Conservation (phyloP, 2,329 filamentous ascomycete genomes). For the Xylaria sp. region DNA sequence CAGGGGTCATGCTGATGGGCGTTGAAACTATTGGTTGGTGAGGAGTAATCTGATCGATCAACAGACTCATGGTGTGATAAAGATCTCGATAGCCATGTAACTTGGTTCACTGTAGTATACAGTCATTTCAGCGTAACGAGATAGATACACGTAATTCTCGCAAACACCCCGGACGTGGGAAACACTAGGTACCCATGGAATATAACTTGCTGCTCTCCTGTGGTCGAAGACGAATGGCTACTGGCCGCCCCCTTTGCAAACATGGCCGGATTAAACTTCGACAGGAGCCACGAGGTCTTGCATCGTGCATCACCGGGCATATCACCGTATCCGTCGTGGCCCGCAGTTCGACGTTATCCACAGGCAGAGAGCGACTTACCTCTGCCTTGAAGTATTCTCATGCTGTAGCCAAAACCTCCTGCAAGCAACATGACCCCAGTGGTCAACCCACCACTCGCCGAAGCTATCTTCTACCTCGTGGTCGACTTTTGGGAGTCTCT, state of each 20-base stretch:
- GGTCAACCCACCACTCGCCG: constrained; percentile 95
- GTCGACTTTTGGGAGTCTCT: constrained; percentile 81
- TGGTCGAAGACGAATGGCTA: background rate
- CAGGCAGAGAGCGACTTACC: constrained; percentile 55
- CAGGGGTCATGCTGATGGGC: constrained; percentile 11
- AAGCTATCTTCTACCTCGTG: constrained; percentile 86
- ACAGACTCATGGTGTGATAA: constrained; percentile 13
- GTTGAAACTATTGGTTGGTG: constrained; percentile 21
- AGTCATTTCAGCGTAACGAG: background rate
- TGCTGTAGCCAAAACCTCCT: constrained; percentile 87
- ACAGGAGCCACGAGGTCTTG: constrained; percentile 5
- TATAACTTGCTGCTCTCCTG: constrained; percentile 10
- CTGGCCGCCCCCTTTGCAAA: background rate
- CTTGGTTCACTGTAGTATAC: background rate
- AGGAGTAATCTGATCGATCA: constrained; percentile 8
- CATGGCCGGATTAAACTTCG: constrained; percentile 3
- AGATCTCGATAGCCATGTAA: constrained; percentile 2
- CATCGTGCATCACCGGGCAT: constrained; percentile 3
- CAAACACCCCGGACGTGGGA: constrained; percentile 14
- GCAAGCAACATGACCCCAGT: constrained; percentile 85
- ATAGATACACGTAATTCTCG: background rate
- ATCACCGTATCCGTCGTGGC: constrained; percentile 23
- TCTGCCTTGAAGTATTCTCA: constrained; percentile 74
- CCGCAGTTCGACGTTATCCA: constrained; percentile 11
- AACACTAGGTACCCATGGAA: background rate